Evolutionary conservation across 345 rosid genomes (phyloP).

Genomic region (Viola odorata): DNA sequence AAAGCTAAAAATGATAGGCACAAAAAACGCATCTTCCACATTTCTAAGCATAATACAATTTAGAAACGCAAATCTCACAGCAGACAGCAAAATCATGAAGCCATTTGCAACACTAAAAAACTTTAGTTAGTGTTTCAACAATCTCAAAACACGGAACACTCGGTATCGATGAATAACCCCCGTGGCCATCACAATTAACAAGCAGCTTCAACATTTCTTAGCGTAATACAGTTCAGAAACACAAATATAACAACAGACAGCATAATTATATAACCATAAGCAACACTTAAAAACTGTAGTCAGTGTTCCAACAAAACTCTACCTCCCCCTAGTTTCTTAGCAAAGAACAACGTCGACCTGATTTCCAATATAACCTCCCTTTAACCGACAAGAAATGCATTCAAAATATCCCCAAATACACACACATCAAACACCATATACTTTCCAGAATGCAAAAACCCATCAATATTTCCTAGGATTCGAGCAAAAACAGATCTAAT

Average conservation of each 20-base stretch:
- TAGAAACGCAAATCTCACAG: no score
- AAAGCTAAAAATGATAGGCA: no score
- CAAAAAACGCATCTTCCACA: no score
- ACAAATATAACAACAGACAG: not conserved
- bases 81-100: no score
- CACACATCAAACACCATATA: not conserved
- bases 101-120: no score
- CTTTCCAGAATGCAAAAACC: no score
- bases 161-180: not conserved
- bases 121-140: no score
- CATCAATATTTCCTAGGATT: not conserved
- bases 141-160: no score
- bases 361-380: not conserved
- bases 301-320: not conserved
- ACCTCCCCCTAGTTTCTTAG: not conserved
- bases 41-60: no score
- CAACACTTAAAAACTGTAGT: not conserved
- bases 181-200: not conserved
- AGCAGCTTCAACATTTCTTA: not conserved
- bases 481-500: conserved; percentile 6
- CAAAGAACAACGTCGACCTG: not conserved
- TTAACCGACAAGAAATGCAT: not conserved
- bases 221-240: no score
- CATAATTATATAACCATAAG: not conserved
- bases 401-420: not conserved